phyloP scores from a whole-genome alignment of 2,329 filamentous ascomycete genomes.

The Aureobasidium vineae region DNA sequence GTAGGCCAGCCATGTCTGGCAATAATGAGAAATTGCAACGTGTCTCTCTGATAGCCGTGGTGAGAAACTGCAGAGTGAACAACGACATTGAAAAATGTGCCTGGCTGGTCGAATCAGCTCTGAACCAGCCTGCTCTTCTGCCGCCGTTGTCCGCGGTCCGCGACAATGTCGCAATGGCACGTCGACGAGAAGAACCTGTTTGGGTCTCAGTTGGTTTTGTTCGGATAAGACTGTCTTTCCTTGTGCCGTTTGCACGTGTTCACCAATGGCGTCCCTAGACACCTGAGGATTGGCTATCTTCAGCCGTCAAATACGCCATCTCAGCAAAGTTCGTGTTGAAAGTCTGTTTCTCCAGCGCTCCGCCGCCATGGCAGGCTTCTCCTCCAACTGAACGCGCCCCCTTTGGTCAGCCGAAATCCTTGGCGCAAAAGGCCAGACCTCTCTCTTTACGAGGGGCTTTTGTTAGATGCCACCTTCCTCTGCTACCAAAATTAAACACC shows the following conservation, averaged over 20 bases:
- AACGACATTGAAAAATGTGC: neutral
- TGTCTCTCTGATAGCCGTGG: no score
- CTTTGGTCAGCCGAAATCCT: neutral
- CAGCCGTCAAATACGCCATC: constrained; percentile 14
- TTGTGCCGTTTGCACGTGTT: constrained; percentile 14
- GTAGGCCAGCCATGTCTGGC: no score
- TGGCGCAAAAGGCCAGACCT: constrained; percentile 10
- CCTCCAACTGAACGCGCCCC: neutral
- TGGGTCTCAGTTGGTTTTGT: constrained; percentile 9
- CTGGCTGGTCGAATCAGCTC: neutral
- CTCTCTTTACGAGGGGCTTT: neutral
- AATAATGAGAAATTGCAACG: no score
- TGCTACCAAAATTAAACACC: neutral
- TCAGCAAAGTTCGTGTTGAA: constrained; percentile 14
- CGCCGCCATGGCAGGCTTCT: neutral
- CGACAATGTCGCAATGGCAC: constrained; percentile 13
- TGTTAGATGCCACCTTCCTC: neutral
- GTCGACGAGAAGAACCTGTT: neutral
- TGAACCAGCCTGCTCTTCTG: neutral
- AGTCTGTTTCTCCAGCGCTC: neutral
- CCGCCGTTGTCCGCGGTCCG: neutral
- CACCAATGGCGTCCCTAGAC: neutral
- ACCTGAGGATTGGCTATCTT: constrained; percentile 4
- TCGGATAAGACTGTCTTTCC: constrained; percentile 4
- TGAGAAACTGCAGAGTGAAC: neutral